Base-by-base conservation (phyloP, 208 protist species). In the Endotrypanum monterogeii region DNA sequence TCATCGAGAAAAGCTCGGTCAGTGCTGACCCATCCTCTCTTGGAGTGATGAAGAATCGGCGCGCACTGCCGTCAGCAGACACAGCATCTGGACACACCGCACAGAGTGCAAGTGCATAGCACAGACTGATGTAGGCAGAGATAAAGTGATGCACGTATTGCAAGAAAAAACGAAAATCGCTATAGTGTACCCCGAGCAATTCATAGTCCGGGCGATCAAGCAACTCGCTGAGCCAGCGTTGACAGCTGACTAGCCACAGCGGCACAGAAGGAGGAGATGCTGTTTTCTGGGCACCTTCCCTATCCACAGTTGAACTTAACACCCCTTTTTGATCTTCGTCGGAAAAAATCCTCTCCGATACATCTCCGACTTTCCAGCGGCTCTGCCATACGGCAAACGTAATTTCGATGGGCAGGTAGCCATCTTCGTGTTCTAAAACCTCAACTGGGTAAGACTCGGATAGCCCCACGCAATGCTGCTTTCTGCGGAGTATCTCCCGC, bases 131-230 rank as follows among this genome's bases (percentile, higher is more conserved):
- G 74, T 84, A 85, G 3, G 76, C 76, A 35, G 80, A 85, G 35
- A 86, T 67, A 65, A 86, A 82, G 56, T 83, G 78, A 46, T 89
- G 83, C n/a, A 90, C 78, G 67, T 84, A 90, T 46, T 79, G 56
- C n/a, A 92, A 57, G 1, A 88, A 51, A 46, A 85, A 88, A 35
- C 85, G 85, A 25, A 89, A 69, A 68, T 89, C 85, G 30, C 76
- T 72, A 65, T 56, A 65, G 74, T 90, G 85, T 54, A 92, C 57
- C 69, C 88, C 82, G 55, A 66, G 69, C 20, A 69, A 81, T 63
- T 62, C 74, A 4, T 88, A 72, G 51, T 89, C 81, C n/a, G 48
- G 65, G 54, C 81, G 85, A 41, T 79, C 63, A 39, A 87, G 73
- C 37, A 79, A 54, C 28, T n/a, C 63, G 65, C 89, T 90, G 25